Evolutionary conservation across 345 rosid species (phyloP).

Genomic region (Dovyalis caffra): DNA sequence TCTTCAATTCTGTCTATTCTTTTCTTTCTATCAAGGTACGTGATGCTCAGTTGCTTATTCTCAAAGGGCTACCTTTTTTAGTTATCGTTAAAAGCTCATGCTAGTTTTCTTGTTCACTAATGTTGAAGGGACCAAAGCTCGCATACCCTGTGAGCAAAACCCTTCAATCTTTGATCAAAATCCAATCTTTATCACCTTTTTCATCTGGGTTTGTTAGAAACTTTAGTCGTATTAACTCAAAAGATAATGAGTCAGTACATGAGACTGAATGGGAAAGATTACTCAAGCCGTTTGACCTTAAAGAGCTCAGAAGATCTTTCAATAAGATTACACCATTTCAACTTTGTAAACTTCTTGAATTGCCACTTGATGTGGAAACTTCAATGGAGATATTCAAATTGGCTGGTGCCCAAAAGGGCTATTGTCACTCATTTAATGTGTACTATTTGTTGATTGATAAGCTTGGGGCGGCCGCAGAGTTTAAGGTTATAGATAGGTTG

Average conservation of each 20-base stretch:
- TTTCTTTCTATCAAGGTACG: not conserved
- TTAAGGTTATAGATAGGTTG: conserved; percentile 57
- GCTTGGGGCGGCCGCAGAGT: conserved; percentile 66
- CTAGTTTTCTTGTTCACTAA: conserved; percentile 3
- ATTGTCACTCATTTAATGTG: conserved; percentile 61
- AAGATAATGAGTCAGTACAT: conserved; percentile 30
- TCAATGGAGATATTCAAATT: conserved; percentile 60
- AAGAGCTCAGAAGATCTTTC: conserved; percentile 51
- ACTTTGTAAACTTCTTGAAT: conserved; percentile 42
- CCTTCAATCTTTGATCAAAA: conserved; percentile 20
- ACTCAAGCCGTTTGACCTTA: conserved; percentile 74
- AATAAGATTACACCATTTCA: conserved; percentile 26
- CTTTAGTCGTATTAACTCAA: conserved; percentile 3
- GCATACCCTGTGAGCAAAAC: conserved; percentile 35
- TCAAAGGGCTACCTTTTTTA: not conserved
- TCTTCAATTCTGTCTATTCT: not conserved
- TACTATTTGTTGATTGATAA: conserved; percentile 60
- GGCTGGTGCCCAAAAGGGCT: conserved; percentile 69
- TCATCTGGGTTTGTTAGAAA: conserved; percentile 24
- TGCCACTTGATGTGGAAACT: conserved; percentile 66
- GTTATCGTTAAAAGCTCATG: not conserved
- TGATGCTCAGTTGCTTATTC: not conserved
- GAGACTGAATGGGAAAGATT: conserved; percentile 79
- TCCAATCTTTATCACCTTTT: conserved; percentile 5
- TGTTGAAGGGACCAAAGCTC: conserved; percentile 47